These are phyloP conservation scores for Brassica rapa DNA, from an alignment of 345 rosid genomes.

Conservation along the genomic window DNA sequence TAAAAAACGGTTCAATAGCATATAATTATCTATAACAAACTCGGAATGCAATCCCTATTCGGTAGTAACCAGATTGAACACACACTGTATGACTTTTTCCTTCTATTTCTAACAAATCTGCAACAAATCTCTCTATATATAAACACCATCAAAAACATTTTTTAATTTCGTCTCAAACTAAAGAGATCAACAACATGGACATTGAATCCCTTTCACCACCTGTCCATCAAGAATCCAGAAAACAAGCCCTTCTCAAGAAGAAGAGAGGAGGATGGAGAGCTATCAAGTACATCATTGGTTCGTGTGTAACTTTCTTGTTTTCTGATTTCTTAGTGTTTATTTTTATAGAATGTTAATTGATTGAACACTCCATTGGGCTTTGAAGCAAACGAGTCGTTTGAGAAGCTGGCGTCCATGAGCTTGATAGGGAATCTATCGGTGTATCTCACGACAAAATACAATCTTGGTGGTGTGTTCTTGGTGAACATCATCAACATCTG, in stretches of 20 bases:
- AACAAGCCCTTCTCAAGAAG: constrained; percentile 6
- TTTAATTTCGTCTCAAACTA: not conserved
- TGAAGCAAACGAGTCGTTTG: constrained; percentile 70
- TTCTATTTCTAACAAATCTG: not conserved
- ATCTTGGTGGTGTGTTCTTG: constrained; percentile 56
- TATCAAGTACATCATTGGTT: constrained; percentile 51
- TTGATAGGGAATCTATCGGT: constrained; percentile 56
- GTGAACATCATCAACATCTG: constrained; percentile 59
- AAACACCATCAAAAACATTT: not conserved
- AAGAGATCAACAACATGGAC: constrained; percentile 23
- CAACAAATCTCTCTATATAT: not conserved
- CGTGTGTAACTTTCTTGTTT: not conserved
- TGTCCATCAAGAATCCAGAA: constrained; percentile 18
- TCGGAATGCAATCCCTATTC: constrained; percentile 20
- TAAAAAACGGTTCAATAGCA: not conserved
- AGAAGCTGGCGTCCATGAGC: constrained; percentile 76
- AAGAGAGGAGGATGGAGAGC: constrained; percentile 54
- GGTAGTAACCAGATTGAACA: constrained; percentile 34
- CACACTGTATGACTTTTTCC: constrained; percentile 26
- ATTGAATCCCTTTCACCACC: constrained; percentile 18
- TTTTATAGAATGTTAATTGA: not conserved
- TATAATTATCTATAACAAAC: constrained; percentile 29
- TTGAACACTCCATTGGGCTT: not conserved
- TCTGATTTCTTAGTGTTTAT: too few species aligned
- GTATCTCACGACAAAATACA: constrained; percentile 54